A percentile compares a stretch with the other conserved stretches of the same genome.
Conservation (phyloP, 2,329 filamentous ascomycete genomes). For the Aspergillus brunneoviolaceus region DNA sequence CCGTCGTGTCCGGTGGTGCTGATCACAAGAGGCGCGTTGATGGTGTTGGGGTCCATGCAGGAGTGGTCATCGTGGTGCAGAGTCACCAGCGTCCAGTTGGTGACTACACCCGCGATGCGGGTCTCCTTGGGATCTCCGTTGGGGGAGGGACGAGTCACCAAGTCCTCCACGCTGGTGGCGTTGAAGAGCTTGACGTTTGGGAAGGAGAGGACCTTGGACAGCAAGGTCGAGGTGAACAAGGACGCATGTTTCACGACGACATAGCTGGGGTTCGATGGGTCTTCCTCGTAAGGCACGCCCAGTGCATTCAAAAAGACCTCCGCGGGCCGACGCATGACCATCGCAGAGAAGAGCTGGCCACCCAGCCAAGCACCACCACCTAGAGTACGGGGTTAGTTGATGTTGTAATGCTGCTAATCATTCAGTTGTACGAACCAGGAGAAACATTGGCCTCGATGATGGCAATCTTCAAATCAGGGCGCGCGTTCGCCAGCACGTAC, state of each 20-base stretch:
- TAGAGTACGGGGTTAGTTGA: constrained; percentile 22
- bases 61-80: constrained; percentile 87
- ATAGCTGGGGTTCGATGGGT: constrained; percentile 80
- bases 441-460: constrained; percentile 86
- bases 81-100: constrained; percentile 90
- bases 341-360: constrained; percentile 90
- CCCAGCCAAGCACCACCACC: constrained; percentile 91
- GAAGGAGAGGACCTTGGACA: constrained; percentile 78
- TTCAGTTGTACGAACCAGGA: constrained; percentile 51
- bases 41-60: constrained; percentile 97
- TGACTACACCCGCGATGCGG: constrained; percentile 83
- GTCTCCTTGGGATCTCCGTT: constrained; percentile 53
- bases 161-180: constrained; percentile 85
- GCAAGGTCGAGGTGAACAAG: constrained; percentile 83
- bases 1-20: constrained; percentile 89
- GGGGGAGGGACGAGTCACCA: constrained; percentile 72
- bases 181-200: constrained; percentile 97
- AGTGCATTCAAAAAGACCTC: constrained; percentile 79
- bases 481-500: constrained; percentile 77
- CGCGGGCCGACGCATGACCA: constrained; percentile 92
- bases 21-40: constrained; percentile 86
- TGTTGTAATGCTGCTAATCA: neutral
- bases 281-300: constrained; percentile 82
- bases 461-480: constrained; percentile 87
- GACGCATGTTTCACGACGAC: constrained; percentile 94